These are phyloP conservation scores for Solanum lycopersicoides DNA, from an alignment of 257 asterid genomes.

Conservation along the genomic window DNA sequence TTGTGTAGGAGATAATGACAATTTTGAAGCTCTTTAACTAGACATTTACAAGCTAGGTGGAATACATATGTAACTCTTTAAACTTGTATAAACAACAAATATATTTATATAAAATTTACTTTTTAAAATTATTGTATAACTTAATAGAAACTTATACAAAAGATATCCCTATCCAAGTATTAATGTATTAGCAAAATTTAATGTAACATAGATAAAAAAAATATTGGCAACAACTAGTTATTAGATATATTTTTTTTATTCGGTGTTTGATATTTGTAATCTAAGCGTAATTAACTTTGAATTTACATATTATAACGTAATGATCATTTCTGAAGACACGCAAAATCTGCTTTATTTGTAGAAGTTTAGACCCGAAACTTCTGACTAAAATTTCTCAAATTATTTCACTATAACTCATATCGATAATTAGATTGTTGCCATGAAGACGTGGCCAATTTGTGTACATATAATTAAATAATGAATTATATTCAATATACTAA, in stretches of 20 bases:
- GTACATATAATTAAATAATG: not conserved
- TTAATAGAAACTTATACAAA: not conserved
- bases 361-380: no score
- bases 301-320: not conserved
- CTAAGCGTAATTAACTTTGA: not conserved
- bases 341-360: no score
- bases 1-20: not conserved
- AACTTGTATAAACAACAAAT: not conserved
- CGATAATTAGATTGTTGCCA: not conserved
- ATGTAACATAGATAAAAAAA: not conserved
- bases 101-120: not conserved
- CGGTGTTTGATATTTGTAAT: not conserved
- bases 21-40: not conserved
- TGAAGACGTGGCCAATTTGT: not conserved
- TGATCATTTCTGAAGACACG: not conserved
- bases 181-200: not conserved
- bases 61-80: not conserved
- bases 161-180: not conserved
- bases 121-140: not conserved
- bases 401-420: not conserved
- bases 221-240: not conserved
- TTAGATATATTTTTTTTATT: not conserved
- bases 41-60: not conserved
- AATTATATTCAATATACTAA: not conserved
- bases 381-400: fast-evolving